Base-by-base conservation (phyloP, 2,329 filamentous ascomycete genomes). In the Pseudohalonectria lignicola region DNA sequence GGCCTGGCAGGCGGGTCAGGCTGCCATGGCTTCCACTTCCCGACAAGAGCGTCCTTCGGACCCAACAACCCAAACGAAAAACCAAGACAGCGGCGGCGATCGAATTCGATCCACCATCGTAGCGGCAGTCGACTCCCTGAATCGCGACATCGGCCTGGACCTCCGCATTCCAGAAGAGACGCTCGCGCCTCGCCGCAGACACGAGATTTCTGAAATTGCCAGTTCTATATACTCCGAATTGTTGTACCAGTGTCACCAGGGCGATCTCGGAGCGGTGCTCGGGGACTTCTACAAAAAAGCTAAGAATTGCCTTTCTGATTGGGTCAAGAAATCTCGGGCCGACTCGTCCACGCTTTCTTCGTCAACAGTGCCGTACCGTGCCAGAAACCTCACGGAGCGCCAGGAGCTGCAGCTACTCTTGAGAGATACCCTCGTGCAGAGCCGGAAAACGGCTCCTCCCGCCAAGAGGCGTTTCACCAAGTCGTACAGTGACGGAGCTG, bases 51-150 rank as follows among this genome's bases (percentile, higher is more conserved):
- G n/a, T n/a, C n/a, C n/a, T n/a, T n/a, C n/a, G n/a, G n/a, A n/a
- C n/a, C n/a, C n/a, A n/a, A n/a, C n/a, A n/a, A n/a, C n/a, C n/a
- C n/a, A n/a, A n/a, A n/a, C n/a, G n/a, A n/a, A n/a, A n/a, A n/a
- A n/a, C n/a, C n/a, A n/a, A n/a, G n/a, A n/a, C n/a, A n/a, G n/a
- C n/a, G 23, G 32, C 11, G 36, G 36, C n/a, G 12, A 33, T 13
- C 33, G 12, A 16, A 19, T 34, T 19, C 10, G 17, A 13, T 10
- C 31, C 31, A 35, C 13, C 31, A 29, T 18, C 43, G 19, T 42
- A 48, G 39, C 37, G 45, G 29, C 15, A 33, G 30, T 45, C 31
- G 34, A 23, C 16, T 34, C 15, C 18, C 39, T 32, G 11, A 32
- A 41, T 12, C n/a, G 17, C 11, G 29, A 19, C 21, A 6, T 25